phyloP scores from a whole-genome alignment of 768 basidiomycete genomes.

The Podaxis pistillaris region DNA sequence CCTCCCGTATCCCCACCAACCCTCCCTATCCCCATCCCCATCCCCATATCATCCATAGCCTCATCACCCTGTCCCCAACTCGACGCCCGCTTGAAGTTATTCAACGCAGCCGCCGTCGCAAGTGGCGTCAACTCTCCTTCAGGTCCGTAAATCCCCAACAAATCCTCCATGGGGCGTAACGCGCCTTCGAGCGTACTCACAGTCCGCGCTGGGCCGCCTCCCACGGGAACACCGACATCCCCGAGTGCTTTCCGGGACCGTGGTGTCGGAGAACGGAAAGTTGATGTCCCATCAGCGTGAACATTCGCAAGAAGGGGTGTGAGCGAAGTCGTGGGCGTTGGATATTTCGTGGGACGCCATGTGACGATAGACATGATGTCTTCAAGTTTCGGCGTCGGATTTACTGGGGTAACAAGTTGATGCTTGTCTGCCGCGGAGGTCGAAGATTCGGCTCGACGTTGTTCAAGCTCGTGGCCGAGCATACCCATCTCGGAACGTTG shows the following conservation, averaged over 20 bases:
- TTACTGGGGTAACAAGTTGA: neutral
- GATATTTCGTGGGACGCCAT: constrained; percentile 17
- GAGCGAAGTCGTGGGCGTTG: constrained; percentile 8
- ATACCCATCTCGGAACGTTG: constrained; percentile 13
- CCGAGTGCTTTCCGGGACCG: neutral
- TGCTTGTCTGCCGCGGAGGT: constrained; percentile 5
- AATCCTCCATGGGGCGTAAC: neutral
- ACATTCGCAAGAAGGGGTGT: constrained; percentile 9
- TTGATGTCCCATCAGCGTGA: constrained; percentile 5
- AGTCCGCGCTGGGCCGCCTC: neutral
- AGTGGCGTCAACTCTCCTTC: neutral
- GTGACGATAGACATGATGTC: constrained; percentile 15
- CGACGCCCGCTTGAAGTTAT: constrained; percentile 45
- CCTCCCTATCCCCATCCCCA: constrained; percentile 24
- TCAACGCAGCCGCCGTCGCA: neutral
- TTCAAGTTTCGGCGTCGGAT: constrained; percentile 2
- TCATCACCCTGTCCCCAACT: constrained; percentile 60
- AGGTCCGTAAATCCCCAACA: constrained; percentile 10
- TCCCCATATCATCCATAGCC: constrained; percentile 27
- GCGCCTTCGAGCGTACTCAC: constrained; percentile 7
- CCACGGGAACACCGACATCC: neutral
- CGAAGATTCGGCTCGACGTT: neutral
- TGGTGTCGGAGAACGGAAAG: constrained; percentile 3
- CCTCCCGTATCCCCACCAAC: neutral
- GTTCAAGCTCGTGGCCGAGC: neutral